phyloP scores from a whole-genome alignment of 768 basidiomycete genomes.

The Leccinum disarticulatum region DNA sequence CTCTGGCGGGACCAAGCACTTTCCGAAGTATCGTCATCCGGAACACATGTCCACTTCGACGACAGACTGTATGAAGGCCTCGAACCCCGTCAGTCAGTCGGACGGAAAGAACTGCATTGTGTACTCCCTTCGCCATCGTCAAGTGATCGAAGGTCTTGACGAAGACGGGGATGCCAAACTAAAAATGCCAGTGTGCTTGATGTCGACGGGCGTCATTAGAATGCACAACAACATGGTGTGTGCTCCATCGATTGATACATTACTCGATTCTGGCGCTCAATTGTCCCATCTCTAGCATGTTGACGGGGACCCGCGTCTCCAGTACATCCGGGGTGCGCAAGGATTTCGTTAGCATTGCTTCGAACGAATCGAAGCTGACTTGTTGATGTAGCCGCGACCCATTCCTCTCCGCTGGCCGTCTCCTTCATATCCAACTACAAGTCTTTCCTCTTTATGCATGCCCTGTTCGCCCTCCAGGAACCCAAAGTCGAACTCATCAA shows the following conservation, averaged over 20 bases:
- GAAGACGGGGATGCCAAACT: conserved; percentile 12
- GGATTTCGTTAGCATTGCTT: neutral
- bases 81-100: conserved; percentile 5
- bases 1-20: conserved; percentile 16
- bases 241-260: too few species aligned
- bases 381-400: conserved; percentile 8
- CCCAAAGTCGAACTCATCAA: conserved; percentile 22
- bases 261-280: too few species aligned
- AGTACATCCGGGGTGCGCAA: conserved; percentile 5
- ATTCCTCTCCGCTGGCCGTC: conserved; percentile 16
- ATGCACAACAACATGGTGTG: too few species aligned
- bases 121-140: conserved; percentile 20
- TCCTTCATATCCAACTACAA: conserved; percentile 23
- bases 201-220: conserved; percentile 24
- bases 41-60: conserved; percentile 20
- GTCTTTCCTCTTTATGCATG: conserved; percentile 25
- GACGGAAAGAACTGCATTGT: conserved; percentile 20
- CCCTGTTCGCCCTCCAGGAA: conserved; percentile 23
- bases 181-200: conserved; percentile 16
- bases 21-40: conserved; percentile 22
- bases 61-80: conserved; percentile 13
- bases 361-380: neutral
- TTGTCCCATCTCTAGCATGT: conserved; percentile 12
- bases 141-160: conserved; percentile 11
- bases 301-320: conserved; percentile 12